A percentile compares a stretch with the other conserved stretches of the same genome.
These are phyloP conservation scores for Dendrobium nobile DNA, from an alignment of 106 monocot species.

Conservation along the genomic window DNA sequence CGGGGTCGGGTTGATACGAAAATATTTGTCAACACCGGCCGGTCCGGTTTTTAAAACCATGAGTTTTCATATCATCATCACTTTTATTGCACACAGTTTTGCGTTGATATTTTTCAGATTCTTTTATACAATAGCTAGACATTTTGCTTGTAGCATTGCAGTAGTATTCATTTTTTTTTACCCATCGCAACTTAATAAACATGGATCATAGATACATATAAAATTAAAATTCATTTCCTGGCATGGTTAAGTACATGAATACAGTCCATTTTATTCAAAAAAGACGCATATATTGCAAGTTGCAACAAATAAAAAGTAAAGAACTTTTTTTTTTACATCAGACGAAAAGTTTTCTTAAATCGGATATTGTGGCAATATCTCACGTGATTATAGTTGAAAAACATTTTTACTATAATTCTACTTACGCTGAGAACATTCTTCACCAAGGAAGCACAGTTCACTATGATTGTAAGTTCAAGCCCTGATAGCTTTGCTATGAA, in stretches of 20 bases:
- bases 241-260: background rate
- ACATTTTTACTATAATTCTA: constrained; percentile 6
- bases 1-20: too few relatives aligned
- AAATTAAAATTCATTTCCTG: background rate
- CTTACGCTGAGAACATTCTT: constrained; percentile 73
- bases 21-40: background rate
- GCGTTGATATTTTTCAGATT: background rate
- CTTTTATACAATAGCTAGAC: background rate
- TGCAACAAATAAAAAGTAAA: background rate
- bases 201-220: background rate
- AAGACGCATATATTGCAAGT: background rate
- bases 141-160: background rate
- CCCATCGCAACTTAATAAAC: background rate
- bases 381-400: background rate
- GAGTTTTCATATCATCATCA: background rate
- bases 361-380: background rate
- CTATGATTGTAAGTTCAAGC: constrained; percentile 29
- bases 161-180: background rate
- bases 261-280: background rate
- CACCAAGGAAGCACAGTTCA: constrained; percentile 59
- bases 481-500: constrained; percentile 64
- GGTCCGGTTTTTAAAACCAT: too few relatives aligned
- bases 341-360: background rate
- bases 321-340: background rate
- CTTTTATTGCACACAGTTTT: background rate